Conservation (phyloP, 208 protist genomes). For the Trypanosoma grayi region DNA sequence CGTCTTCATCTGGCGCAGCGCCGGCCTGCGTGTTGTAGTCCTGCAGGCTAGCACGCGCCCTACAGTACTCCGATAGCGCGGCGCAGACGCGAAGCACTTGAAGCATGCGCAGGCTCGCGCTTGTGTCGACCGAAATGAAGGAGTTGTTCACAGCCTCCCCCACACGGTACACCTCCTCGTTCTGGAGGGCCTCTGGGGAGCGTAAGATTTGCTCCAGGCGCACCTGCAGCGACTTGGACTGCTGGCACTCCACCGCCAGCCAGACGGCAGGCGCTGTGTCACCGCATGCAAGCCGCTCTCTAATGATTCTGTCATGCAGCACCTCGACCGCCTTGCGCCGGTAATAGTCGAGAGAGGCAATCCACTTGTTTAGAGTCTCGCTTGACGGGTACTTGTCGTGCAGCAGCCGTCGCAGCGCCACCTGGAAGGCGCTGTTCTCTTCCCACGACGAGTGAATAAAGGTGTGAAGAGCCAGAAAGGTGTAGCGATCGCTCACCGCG, state of each 20-base stretch:
- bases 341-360: conserved; percentile 51
- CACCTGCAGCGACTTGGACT: conserved; percentile 44
- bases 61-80: conserved; percentile 47
- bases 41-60: conserved; percentile 10
- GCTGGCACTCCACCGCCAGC: conserved; percentile 62
- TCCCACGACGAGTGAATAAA: conserved; percentile 55
- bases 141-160: conserved; percentile 65
- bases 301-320: conserved; percentile 47
- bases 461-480: conserved; percentile 36
- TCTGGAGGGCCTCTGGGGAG: conserved; percentile 30
- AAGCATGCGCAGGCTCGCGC: conserved; percentile 41
- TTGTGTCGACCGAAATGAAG: conserved; percentile 51
- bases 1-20: conserved; percentile 1
- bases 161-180: conserved; percentile 40
- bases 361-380: conserved; percentile 53
- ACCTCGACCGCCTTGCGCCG: conserved; percentile 34
- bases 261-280: conserved; percentile 52
- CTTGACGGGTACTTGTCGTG: conserved; percentile 35
- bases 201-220: conserved; percentile 38
- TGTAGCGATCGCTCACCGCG: conserved; percentile 35
- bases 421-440: conserved; percentile 41
- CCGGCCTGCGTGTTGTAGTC: neutral
- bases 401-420: conserved; percentile 35
- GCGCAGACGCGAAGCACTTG: conserved; percentile 51
- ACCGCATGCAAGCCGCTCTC: conserved; percentile 27